Conservation (phyloP, 495 filamentous ascomycete genomes). For the Rhizodiscina lignyota region DNA sequence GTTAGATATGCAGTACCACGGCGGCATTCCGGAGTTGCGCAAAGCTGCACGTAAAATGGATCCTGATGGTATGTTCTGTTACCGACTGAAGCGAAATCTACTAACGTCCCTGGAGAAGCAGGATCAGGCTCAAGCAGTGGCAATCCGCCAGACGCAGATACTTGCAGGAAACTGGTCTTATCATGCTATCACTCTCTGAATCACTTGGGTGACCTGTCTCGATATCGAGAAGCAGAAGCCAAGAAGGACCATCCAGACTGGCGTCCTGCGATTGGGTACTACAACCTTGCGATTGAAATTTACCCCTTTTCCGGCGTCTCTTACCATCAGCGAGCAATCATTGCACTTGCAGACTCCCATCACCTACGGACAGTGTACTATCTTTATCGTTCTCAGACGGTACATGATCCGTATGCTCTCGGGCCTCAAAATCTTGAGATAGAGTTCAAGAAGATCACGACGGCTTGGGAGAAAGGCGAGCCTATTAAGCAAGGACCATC, state of each 20-base stretch:
- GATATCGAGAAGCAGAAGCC: slow-evolving; percentile 55
- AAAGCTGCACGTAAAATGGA: slow-evolving; percentile 11
- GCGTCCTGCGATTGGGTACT: slow-evolving; percentile 69
- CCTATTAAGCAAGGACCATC: slow-evolving; percentile 25
- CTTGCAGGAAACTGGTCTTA: no score
- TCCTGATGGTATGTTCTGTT: slow-evolving; percentile 3
- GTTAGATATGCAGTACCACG: slow-evolving; percentile 46
- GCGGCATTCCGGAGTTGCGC: slow-evolving; percentile 50
- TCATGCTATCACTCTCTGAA: slow-evolving; percentile 78
- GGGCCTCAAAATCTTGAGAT: slow-evolving; percentile 61
- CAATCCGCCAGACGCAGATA: neutral
- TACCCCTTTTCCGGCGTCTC: slow-evolving; percentile 63
- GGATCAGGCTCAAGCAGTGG: neutral
- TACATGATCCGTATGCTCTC: slow-evolving; percentile 52
- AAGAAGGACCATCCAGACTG: slow-evolving; percentile 53
- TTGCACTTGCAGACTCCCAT: slow-evolving; percentile 55
- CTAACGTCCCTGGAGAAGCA: neutral
- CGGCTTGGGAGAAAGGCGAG: slow-evolving; percentile 41
- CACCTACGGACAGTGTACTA: slow-evolving; percentile 77
- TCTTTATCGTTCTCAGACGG: slow-evolving; percentile 65
- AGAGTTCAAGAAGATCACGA: slow-evolving; percentile 58
- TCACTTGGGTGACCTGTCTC: slow-evolving; percentile 75
- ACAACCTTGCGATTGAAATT: slow-evolving; percentile 62
- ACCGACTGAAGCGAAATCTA: neutral
- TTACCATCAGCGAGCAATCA: slow-evolving; percentile 79